phyloP scores from a whole-genome alignment of 2,329 filamentous ascomycete genomes.

The Lecanicillium sp. region DNA sequence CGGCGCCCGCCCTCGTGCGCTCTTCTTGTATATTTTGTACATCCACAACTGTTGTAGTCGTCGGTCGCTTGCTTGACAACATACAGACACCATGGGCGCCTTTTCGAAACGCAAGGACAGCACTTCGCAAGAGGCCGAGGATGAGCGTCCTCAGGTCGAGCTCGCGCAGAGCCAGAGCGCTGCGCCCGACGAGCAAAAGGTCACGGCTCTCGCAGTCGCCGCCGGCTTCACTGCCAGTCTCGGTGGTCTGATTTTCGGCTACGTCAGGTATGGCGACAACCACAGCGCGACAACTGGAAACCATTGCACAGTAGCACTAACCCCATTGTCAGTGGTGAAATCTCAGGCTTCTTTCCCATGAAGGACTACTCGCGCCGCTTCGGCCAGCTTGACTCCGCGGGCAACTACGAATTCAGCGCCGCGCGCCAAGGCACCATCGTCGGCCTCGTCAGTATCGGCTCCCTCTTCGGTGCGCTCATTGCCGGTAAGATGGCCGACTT shows the following conservation, averaged over 20 bases:
- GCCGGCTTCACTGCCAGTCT: slow-evolving; percentile 48
- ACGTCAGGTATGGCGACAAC: slow-evolving; percentile 39
- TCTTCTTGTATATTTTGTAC: no score
- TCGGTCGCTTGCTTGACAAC: no score
- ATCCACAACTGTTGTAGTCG: no score
- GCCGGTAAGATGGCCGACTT: slow-evolving; percentile 56
- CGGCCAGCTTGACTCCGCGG: slow-evolving; percentile 34
- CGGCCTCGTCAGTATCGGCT: slow-evolving; percentile 55
- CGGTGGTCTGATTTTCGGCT: slow-evolving; percentile 53
- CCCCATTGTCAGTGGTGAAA: slow-evolving; percentile 43
- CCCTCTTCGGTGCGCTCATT: slow-evolving; percentile 50
- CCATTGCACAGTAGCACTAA: no score
- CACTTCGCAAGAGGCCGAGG: slow-evolving; percentile 5
- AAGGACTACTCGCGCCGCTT: slow-evolving; percentile 50
- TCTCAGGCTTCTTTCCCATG: slow-evolving; percentile 58
- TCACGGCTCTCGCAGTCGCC: slow-evolving; percentile 39
- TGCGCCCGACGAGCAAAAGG: slow-evolving; percentile 19
- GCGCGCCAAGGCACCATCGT: slow-evolving; percentile 58
- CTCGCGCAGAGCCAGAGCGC: slow-evolving; percentile 20
- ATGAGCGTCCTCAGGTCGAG: slow-evolving; percentile 9
- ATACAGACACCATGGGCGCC: neutral
- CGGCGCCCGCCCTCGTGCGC: neutral
- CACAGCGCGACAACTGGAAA: no score
- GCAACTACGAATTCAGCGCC: slow-evolving; percentile 45
- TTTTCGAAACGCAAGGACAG: slow-evolving; percentile 9